A percentile compares a stretch with the other conserved stretches of the same genome.
These are phyloP conservation scores for Mallotus nudiflorus DNA, from an alignment of 345 rosid genomes.

Conservation along the genomic window DNA sequence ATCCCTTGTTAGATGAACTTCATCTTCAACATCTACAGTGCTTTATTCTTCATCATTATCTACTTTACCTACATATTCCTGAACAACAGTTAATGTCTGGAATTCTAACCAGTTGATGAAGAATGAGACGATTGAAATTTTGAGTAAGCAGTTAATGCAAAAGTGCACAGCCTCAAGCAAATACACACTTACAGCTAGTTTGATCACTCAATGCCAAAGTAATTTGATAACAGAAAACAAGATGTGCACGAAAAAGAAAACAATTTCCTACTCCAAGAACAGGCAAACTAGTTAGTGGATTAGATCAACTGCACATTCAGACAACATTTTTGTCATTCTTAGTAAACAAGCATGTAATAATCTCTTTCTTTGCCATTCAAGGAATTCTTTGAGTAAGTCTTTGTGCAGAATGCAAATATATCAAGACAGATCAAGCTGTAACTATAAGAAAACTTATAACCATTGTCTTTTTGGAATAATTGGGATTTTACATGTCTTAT, in stretches of 20 bases:
- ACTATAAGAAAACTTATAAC: no score
- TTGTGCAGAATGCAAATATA: no score
- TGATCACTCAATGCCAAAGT: background rate
- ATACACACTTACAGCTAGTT: no score
- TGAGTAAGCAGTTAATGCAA: constrained; percentile 14
- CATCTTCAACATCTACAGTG: constrained; percentile 55
- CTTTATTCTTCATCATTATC: constrained; percentile 58
- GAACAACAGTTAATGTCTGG: constrained; percentile 41
- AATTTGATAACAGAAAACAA: background rate
- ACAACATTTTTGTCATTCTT: background rate
- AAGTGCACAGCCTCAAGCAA: no score
- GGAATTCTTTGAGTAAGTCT: constrained; percentile 8
- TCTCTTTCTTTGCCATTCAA: background rate
- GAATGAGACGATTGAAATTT: constrained; percentile 21
- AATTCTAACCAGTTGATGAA: constrained; percentile 17
- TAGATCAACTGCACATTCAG: background rate
- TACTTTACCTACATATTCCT: constrained; percentile 59
- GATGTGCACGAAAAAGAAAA: background rate
- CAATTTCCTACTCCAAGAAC: background rate
- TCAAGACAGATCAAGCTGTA: no score
- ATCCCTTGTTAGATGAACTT: constrained; percentile 46
- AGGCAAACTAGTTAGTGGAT: background rate
- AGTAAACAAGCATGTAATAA: background rate
- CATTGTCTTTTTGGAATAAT: no score
- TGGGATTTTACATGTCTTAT: no score